Evolutionary conservation across 2,329 filamentous ascomycete species (phyloP), one percentile per base, ranked within the genome.

Genomic region (Alternaria gansuensis): DNA sequence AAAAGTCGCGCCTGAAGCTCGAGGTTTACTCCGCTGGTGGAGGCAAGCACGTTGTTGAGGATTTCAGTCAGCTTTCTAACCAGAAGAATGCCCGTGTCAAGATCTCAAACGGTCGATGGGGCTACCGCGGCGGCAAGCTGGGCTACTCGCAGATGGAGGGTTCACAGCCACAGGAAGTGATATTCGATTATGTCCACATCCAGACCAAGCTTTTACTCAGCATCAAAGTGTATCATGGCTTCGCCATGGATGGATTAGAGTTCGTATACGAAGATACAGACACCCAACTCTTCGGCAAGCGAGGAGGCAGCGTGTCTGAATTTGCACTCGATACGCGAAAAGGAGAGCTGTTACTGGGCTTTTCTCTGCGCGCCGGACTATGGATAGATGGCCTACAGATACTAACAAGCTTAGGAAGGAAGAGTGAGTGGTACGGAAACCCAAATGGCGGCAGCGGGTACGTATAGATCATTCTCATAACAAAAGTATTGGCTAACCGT

Each of bases 301-400:
- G 85, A 54, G 90, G 90, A 11, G 90, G 89, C 7, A 89, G 89
- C 63, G 79, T 84, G 24, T 88, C 90, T 70, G 85, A 88, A 44
- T 96, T 97, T 79, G 84, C 90, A 14, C 83, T 98, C 67, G 93
- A 98, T 77, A 88, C 91, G 33, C 87, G 92, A 41, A 88, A 88
- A 54, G 93, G 93, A 54, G 95, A 99, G 79, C 90, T 91, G 62
- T 83, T 99, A 43, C 87, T 92, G 59, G 95, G 95, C 8, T 97
- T 99, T 75, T 86, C 90, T 68, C 82, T 98, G 51, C 85, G 93
- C 65, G 88, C 90, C 49, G 93, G 92, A 23, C 82, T 86, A 59
- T 95, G 90, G 87, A 89, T 98, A 65, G 92, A 97, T 75, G 94
- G 89, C 11, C 85, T 98, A 51, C 92, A 97, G 75, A 89, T 98